Conservation (phyloP, 1,139 yeast genomes). For the Geotrichum klebahnii region DNA sequence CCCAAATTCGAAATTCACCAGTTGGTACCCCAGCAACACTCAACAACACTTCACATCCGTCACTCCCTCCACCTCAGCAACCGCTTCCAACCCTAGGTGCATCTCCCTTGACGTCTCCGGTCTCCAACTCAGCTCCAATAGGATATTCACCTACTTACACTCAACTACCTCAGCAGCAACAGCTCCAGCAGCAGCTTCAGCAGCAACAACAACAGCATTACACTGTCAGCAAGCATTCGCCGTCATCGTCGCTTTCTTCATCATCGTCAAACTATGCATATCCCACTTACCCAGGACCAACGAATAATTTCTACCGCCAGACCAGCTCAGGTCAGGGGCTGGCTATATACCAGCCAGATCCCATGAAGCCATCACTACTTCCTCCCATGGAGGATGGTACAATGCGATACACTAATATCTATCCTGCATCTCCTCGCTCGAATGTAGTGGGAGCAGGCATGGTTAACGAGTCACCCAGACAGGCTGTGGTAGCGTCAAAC, state of each 20-base stretch:
- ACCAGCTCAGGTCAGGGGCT: slow-evolving; percentile 5
- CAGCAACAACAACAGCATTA: neutral
- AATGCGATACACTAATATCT: slow-evolving; percentile 2
- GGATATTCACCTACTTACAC: neutral
- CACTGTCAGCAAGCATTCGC: neutral
- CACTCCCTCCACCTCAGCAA: neutral
- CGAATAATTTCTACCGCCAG: neutral
- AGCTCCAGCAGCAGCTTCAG: neutral
- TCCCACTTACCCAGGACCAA: neutral
- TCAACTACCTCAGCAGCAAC: neutral
- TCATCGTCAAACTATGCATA: neutral
- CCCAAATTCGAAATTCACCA: slow-evolving; percentile 1
- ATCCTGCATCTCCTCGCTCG: no score
- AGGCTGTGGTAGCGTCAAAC: neutral
- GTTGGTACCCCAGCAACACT: neutral
- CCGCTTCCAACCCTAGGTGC: neutral
- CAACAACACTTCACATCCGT: neutral
- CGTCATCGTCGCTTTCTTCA: neutral
- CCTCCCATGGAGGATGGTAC: slow-evolving; percentile 3
- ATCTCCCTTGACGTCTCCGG: slow-evolving; percentile 4
- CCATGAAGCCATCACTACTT: neutral
- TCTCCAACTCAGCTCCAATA: neutral
- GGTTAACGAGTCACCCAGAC: neutral
- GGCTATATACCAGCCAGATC: slow-evolving; percentile 4
- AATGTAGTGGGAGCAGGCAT: neutral